Evolutionary conservation across 352 stramenopile species (phyloP), one percentile per base, ranked within the genome.

Genomic region (Pythium dissimile): DNA sequence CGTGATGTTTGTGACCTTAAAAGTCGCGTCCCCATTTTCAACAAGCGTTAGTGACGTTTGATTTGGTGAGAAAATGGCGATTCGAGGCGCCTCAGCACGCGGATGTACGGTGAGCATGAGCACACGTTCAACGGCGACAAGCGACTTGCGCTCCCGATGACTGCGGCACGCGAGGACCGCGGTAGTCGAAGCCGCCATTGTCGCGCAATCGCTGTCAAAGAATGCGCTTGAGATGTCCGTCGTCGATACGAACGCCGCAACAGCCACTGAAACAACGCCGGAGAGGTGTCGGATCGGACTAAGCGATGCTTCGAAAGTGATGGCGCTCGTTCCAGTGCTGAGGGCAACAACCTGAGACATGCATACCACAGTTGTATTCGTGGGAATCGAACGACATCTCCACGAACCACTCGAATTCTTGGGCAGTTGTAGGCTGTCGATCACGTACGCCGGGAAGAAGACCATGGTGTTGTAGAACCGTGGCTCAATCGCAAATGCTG

Each of bases 101-200:
- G 59, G 59, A 13, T 23, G 37, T 21, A 66, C 31, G 20, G 50
- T 66, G 27, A 66, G 13, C 12, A 21, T 26, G 0, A 66, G 3
- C 12, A 13, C 23, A 2, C 21, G 26, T 11, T 66, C 59, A 10
- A 66, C 35, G 9, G 24, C 50, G 20, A 66, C 21, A 3, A 66
- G 51, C 5, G 59, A 61, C 23, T 66, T 66, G 2, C 59, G 50
- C 30, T 66, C 59, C 4, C 59, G 50, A 32, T 61, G 28, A 7
- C 38, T 61, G 30, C 59, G 50, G 27, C 59, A 66, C 9, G 26
- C 11, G 2, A 66, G 38, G 5, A 62, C 35, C 5, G 46, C 59
- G 7, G 5, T 16, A 5, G 27, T 64, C 18, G 57, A 64, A 24
- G 23, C 11, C 12, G 57, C 47, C 6, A 5, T 7, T 3, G 28